Evolutionary conservation across 2,329 filamentous ascomycete genomes (phyloP).

Genomic region (Phialophora expanda): DNA sequence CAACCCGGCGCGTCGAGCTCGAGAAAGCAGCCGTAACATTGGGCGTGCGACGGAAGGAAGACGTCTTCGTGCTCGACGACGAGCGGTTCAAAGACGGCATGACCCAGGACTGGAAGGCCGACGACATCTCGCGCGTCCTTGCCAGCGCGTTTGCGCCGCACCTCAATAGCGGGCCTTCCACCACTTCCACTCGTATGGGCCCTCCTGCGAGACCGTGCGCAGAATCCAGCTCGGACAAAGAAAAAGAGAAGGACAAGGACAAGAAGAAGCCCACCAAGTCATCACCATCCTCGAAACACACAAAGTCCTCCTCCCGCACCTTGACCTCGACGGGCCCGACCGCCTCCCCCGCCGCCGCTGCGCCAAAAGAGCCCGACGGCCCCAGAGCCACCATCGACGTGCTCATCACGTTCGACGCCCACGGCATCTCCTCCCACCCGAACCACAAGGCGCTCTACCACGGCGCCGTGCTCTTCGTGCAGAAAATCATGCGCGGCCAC

Average conservation of each 20-base stretch:
- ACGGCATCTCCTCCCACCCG: slow-evolving; percentile 83
- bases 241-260: slow-evolving; percentile 30
- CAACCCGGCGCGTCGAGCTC: slow-evolving; percentile 81
- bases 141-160: slow-evolving; percentile 74
- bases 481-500: slow-evolving; percentile 65
- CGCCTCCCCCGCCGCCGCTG: background rate
- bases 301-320: slow-evolving; percentile 25
- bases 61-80: slow-evolving; percentile 85
- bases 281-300: slow-evolving; percentile 30
- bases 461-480: slow-evolving; percentile 76
- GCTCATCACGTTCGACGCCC: slow-evolving; percentile 86
- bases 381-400: slow-evolving; percentile 71
- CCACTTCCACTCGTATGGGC: slow-evolving; percentile 47
- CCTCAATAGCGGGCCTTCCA: slow-evolving; percentile 45
- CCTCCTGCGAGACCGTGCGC: slow-evolving; percentile 23
- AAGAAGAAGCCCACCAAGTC: slow-evolving; percentile 21
- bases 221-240: slow-evolving; percentile 8
- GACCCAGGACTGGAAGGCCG: slow-evolving; percentile 75
- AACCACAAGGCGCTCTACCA: slow-evolving; percentile 91
- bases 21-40: slow-evolving; percentile 77
- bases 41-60: slow-evolving; percentile 74
- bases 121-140: slow-evolving; percentile 72
- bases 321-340: background rate
- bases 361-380: slow-evolving; percentile 46
- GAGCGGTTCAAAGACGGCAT: slow-evolving; percentile 85